These are phyloP conservation scores for Xylariales sp. DNA, from an alignment of 2,329 filamentous ascomycete genomes.

Conservation along the genomic window DNA sequence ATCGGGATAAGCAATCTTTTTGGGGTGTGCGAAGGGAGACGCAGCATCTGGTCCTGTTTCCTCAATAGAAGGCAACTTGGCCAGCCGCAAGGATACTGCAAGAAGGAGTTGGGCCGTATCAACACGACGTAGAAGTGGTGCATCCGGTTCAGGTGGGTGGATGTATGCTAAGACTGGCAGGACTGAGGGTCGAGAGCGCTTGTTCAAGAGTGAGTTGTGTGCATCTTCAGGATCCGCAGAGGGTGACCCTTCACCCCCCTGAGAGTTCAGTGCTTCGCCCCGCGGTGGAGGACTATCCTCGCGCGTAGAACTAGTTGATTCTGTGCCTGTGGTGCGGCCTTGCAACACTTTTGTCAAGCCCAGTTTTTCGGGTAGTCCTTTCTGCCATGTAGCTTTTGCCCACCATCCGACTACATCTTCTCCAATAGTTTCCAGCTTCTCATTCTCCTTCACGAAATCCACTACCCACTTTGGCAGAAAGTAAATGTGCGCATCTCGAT, in stretches of 20 bases:
- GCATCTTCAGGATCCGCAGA: conserved; percentile 38
- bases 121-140: conserved; percentile 83
- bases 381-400: conserved; percentile 94
- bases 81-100: conserved; percentile 83
- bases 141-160: conserved; percentile 68
- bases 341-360: conserved; percentile 75
- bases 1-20: conserved; percentile 85
- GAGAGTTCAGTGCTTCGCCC: conserved; percentile 39
- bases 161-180: conserved; percentile 86
- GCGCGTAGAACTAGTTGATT: conserved; percentile 50
- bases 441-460: conserved; percentile 82
- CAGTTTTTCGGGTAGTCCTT: conserved; percentile 81
- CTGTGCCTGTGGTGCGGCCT: conserved; percentile 54
- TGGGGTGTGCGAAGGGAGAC: conserved; percentile 80
- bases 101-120: conserved; percentile 88
- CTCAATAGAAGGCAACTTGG: conserved; percentile 80
- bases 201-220: conserved; percentile 43
- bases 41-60: conserved; percentile 67
- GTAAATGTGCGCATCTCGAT: conserved; percentile 94
- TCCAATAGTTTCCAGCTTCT: conserved; percentile 85
- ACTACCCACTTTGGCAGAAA: conserved; percentile 93
- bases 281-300: conserved; percentile 35
- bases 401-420: conserved; percentile 96
- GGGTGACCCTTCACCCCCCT: conserved; percentile 39
- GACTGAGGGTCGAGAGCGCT: conserved; percentile 54